Evolutionary conservation across 371 early-diverging fungal species (phyloP).

Genomic region (Mortierella sp.): DNA sequence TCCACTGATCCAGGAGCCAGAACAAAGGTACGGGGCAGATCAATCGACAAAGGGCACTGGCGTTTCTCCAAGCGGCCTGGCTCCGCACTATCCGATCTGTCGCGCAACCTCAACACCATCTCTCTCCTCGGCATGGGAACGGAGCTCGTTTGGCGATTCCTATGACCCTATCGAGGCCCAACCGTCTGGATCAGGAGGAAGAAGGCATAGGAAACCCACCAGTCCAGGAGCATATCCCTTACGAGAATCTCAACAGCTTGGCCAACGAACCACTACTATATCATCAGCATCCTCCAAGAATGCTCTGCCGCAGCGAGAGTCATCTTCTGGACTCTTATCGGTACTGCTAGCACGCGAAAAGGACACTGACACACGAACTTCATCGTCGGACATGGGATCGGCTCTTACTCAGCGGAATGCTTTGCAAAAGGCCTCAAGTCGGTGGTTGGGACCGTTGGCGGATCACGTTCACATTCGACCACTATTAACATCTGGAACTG

Average conservation of each 20-base stretch:
- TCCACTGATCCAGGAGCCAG: neutral
- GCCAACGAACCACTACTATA: neutral
- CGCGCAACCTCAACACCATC: constrained; percentile 48
- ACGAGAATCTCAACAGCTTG: neutral
- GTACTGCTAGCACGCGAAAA: constrained; percentile 38
- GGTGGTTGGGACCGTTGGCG: constrained; percentile 49
- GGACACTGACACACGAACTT: constrained; percentile 9
- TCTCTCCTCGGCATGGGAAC: constrained; percentile 17
- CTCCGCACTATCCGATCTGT: constrained; percentile 2
- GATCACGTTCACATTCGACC: constrained; percentile 53
- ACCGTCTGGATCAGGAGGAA: neutral
- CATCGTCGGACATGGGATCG: constrained; percentile 17
- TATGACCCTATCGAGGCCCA: neutral
- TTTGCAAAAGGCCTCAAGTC: constrained; percentile 27
- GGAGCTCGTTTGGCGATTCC: neutral
- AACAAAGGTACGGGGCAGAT: neutral
- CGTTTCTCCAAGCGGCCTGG: constrained; percentile 6
- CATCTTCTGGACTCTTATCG: constrained; percentile 36
- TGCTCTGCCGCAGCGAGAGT: neutral
- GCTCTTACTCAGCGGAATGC: constrained; percentile 14
- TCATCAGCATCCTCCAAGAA: constrained; percentile 9
- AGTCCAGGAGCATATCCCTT: constrained; percentile 12
- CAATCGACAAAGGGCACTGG: neutral
- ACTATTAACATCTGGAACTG: constrained; percentile 39
- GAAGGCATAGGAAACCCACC: constrained; percentile 26